phyloP scores from a whole-genome alignment of 2,329 filamentous ascomycete species.

The Taxawa tesnikishii region DNA sequence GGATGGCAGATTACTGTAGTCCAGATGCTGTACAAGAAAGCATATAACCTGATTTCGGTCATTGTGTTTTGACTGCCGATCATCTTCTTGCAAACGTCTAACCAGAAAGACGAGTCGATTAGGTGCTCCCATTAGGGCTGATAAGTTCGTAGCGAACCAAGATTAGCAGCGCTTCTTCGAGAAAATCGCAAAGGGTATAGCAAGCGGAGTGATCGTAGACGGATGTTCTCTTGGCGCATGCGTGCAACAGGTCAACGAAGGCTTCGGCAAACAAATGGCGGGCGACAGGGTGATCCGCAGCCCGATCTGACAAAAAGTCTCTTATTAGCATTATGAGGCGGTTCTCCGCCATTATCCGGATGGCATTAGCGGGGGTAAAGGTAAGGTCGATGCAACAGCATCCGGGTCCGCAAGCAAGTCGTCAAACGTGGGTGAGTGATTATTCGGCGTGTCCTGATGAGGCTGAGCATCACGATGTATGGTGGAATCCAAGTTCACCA shows the following conservation, averaged over 20 bases:
- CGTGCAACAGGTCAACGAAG: conserved; percentile 62
- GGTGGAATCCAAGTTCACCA: conserved; percentile 69
- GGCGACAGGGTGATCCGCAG: conserved; percentile 38
- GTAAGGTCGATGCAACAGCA: conserved; percentile 49
- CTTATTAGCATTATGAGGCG: conserved; percentile 69
- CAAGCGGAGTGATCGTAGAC: conserved; percentile 73
- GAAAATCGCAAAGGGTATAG: conserved; percentile 81
- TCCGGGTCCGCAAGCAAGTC: conserved; percentile 55
- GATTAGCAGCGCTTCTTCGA: conserved; percentile 67
- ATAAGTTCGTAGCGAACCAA: conserved; percentile 47
- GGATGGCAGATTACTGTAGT: conserved; percentile 55
- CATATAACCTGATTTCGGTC: conserved; percentile 74
- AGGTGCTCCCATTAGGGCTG: conserved; percentile 31
- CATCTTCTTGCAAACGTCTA: conserved; percentile 67
- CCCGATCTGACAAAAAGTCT: conserved; percentile 59
- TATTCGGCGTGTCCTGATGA: conserved; percentile 17
- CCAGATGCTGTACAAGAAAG: conserved; percentile 74
- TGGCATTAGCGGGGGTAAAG: conserved; percentile 56
- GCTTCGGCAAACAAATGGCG: conserved; percentile 64
- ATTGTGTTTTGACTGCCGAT: conserved; percentile 76
- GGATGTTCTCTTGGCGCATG: conserved; percentile 62
- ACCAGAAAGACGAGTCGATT: conserved; percentile 75
- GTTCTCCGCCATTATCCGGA: conserved; percentile 80
- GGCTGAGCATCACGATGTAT: conserved; percentile 56
- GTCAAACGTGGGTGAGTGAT: conserved; percentile 48